These are phyloP conservation scores for Triangularia verruculosa DNA, from an alignment of 2,329 filamentous ascomycete species.

Conservation along the genomic window DNA sequence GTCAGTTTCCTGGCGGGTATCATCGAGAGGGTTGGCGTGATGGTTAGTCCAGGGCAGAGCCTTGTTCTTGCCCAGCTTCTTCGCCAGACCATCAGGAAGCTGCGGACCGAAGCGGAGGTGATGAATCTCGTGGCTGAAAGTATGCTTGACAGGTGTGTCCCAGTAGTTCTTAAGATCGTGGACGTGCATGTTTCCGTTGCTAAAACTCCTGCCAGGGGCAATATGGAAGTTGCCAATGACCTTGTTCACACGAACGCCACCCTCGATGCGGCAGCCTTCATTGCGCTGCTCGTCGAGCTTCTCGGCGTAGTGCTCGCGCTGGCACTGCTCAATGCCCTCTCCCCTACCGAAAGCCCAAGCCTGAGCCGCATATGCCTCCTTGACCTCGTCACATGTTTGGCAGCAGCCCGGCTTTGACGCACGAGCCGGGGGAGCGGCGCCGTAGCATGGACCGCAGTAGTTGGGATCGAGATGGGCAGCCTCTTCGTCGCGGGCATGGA, in stretches of 20 bases:
- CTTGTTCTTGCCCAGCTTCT: slow-evolving; percentile 54
- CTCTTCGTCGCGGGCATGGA: slow-evolving; percentile 67
- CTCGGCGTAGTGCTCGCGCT: slow-evolving; percentile 89
- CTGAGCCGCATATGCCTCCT: slow-evolving; percentile 84
- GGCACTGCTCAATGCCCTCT: slow-evolving; percentile 90
- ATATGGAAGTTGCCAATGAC: slow-evolving; percentile 99
- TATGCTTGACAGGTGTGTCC: slow-evolving; percentile 71
- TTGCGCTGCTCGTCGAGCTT: slow-evolving; percentile 81
- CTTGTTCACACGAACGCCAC: slow-evolving; percentile 92
- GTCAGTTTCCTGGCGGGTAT: slow-evolving; percentile 69
- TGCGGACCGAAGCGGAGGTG: slow-evolving; percentile 89
- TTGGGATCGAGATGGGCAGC: slow-evolving; percentile 79
- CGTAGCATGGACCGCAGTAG: slow-evolving; percentile 94
- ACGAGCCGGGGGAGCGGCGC: slow-evolving; percentile 68
- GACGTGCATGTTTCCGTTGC: slow-evolving; percentile 93
- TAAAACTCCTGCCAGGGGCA: slow-evolving; percentile 93
- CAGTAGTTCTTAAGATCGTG: slow-evolving; percentile 97
- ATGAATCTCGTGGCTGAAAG: slow-evolving; percentile 87
- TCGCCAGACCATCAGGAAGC: slow-evolving; percentile 67
- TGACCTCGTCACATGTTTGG: slow-evolving; percentile 94
- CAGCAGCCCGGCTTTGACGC: slow-evolving; percentile 85
- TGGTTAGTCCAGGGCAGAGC: slow-evolving; percentile 75
- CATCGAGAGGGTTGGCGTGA: slow-evolving; percentile 88
- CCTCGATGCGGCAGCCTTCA: slow-evolving; percentile 94
- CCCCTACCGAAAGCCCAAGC: slow-evolving; percentile 94